Base-by-base conservation (phyloP, 495 filamentous ascomycete genomes). In the Aspergillus conjunctus region DNA sequence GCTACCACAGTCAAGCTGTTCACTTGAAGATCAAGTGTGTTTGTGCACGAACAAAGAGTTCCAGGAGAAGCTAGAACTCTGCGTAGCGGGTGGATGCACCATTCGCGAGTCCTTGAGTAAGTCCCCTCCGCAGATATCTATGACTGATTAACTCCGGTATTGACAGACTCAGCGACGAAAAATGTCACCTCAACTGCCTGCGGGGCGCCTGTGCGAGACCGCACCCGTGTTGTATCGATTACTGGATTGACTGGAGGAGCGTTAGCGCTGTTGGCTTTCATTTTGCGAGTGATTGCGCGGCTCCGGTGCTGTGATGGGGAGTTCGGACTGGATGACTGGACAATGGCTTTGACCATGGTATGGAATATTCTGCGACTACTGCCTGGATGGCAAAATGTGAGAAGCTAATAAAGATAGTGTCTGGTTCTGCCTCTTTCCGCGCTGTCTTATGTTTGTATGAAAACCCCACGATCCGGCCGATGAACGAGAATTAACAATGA, bases 341-440 rank as follows among this genome's bases (percentile, higher is more conserved):
- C 67, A 14, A 73, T 75, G 65, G 52, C 56, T 18, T 32, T 75
- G 31, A 67, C 69, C 26, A 69, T 72, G 65, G 71, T 75, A 68
- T 41, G 56, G 11, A 7, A 2, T 39, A 39, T 15, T 7, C 34
- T 15, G 34, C 15, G 26, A 39, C 7, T 1, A 39, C 33, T 11
- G 34, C 9, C 3, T 39, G 3, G 15, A 8, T 7, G 2, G 3
- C 10, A 1, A 1, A 39, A 39, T 8, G 9, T 3, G 15, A 39
- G 34, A 15, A 39, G 34, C 34, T 39, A 39, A 39, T 8, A 1
- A 3, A 39, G 9, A 12, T 30, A 73, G 71, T 21, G 12, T 1
- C 46, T 68, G 7, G 51, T 68, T 0, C 62, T 70, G 50, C 64
- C 71, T 11, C 54, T 73, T 0, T 70, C 67, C 8, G 66, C 61